Percentiles rank a stretch among this genome's conserved stretches.
Evolutionary conservation across 768 basidiomycete genomes (phyloP).

Genomic region (Tulasnella sp.): DNA sequence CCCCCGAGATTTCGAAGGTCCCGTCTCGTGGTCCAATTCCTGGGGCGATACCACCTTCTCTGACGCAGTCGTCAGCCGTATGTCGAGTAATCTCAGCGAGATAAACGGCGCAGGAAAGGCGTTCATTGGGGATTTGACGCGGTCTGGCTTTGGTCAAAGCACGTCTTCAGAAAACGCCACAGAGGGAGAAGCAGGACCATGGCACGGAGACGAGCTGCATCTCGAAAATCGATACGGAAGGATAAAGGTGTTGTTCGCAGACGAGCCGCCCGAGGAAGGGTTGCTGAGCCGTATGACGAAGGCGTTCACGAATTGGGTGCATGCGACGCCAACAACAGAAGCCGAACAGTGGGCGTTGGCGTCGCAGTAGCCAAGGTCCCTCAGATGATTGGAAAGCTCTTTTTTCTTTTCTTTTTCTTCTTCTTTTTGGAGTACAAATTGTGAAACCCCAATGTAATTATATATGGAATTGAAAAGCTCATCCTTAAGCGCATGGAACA

Average conservation of each 20-base stretch:
- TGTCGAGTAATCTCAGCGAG: not conserved
- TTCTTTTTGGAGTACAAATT: not conserved
- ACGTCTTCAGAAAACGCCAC: not conserved
- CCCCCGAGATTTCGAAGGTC: constrained; percentile 16
- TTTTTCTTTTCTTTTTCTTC: no score
- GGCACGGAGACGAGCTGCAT: constrained; percentile 6
- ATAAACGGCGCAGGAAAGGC: constrained; percentile 5
- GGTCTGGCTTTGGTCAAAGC: not conserved
- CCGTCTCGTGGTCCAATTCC: constrained; percentile 11
- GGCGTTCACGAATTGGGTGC: not conserved
- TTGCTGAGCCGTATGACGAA: not conserved
- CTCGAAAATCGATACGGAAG: constrained; percentile 1
- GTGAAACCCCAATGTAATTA: not conserved
- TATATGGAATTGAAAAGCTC: not conserved
- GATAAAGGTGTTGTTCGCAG: constrained; percentile 3
- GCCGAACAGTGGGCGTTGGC: not conserved
- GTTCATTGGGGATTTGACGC: constrained; percentile 1
- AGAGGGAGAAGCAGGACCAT: not conserved
- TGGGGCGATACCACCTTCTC: constrained; percentile 21
- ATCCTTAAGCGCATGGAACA: not conserved
- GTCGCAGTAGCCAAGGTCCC: not conserved
- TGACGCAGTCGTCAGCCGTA: not conserved
- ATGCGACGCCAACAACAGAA: not conserved
- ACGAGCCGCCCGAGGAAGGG: not conserved
- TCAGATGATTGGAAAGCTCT: no score